Percentiles rank a stretch among this genome's conserved stretches.
These are phyloP conservation scores for Ophiostoma angusticollis DNA, from an alignment of 2,329 filamentous ascomycete genomes.

Conservation along the genomic window DNA sequence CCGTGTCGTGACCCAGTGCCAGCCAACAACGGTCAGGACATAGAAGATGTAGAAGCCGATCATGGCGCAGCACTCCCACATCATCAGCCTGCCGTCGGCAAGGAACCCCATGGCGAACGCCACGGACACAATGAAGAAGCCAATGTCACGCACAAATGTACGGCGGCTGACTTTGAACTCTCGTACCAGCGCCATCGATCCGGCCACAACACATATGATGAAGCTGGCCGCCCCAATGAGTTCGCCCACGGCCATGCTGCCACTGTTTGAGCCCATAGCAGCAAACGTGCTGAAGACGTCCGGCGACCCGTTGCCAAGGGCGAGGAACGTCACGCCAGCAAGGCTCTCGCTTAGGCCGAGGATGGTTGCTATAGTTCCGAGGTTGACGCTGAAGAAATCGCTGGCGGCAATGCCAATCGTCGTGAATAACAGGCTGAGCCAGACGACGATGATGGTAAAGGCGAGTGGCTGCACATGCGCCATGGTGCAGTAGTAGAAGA, in stretches of 20 bases:
- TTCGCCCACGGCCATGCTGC: slow-evolving; percentile 92
- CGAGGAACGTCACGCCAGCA: slow-evolving; percentile 89
- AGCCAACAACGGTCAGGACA: slow-evolving; percentile 72
- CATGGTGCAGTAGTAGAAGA: slow-evolving; percentile 79
- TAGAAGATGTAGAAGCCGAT: slow-evolving; percentile 86
- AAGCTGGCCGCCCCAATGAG: slow-evolving; percentile 90
- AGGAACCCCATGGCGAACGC: slow-evolving; percentile 79
- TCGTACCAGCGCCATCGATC: slow-evolving; percentile 92
- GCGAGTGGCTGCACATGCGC: slow-evolving; percentile 56
- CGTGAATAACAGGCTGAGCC: slow-evolving; percentile 83
- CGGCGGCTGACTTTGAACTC: slow-evolving; percentile 85
- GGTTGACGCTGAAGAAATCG: slow-evolving; percentile 95
- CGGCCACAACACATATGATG: slow-evolving; percentile 90
- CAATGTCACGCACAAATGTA: slow-evolving; percentile 82
- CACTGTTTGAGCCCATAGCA: slow-evolving; percentile 92
- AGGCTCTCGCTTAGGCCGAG: slow-evolving; percentile 92
- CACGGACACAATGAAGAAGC: slow-evolving; percentile 81
- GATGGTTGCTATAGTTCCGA: slow-evolving; percentile 81
- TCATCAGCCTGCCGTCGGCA: slow-evolving; percentile 65
- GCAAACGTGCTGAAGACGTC: slow-evolving; percentile 98
- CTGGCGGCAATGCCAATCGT: slow-evolving; percentile 96
- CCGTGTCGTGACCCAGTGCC: slow-evolving; percentile 75
- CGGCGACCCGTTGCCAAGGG: slow-evolving; percentile 94
- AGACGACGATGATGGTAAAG: slow-evolving; percentile 65
- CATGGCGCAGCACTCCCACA: slow-evolving; percentile 89